A percentile compares a stretch with the other conserved stretches of the same genome.
phyloP scores from a whole-genome alignment of 2,329 filamentous ascomycete genomes.

The Polychaeton citri region DNA sequence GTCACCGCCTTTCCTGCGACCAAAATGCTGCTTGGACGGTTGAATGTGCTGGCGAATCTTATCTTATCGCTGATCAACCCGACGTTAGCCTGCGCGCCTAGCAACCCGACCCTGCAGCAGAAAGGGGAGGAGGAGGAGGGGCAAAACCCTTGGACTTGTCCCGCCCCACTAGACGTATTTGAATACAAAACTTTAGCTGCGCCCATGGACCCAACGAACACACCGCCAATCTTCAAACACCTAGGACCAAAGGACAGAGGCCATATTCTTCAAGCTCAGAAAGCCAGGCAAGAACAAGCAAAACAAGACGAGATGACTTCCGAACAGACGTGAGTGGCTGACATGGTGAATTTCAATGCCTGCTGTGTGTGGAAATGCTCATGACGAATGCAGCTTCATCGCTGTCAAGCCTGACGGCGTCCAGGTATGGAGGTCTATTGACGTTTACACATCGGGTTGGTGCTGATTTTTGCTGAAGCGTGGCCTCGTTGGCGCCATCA shows the following conservation, averaged over 20 bases:
- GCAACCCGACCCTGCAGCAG: no score
- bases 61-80: background rate
- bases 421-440: constrained; percentile 53
- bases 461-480: constrained; percentile 47
- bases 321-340: constrained; percentile 69
- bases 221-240: constrained; percentile 33
- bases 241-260: constrained; percentile 35
- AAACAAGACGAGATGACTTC: constrained; percentile 38
- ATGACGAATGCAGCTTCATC: constrained; percentile 66
- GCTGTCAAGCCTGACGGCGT: constrained; percentile 99
- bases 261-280: constrained; percentile 22
- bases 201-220: constrained; percentile 5
- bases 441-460: constrained; percentile 1
- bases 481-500: constrained; percentile 94
- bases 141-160: no score
- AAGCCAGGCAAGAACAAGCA: constrained; percentile 15
- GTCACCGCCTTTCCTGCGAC: no score
- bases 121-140: background rate
- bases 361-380: background rate
- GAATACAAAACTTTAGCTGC: no score
- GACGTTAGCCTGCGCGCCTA: no score
- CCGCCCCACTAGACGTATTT: no score
- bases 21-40: background rate
- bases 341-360: constrained; percentile 3
- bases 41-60: background rate